phyloP scores from a whole-genome alignment of 352 stramenopile genomes.

The Saprolegnia diclina region DNA sequence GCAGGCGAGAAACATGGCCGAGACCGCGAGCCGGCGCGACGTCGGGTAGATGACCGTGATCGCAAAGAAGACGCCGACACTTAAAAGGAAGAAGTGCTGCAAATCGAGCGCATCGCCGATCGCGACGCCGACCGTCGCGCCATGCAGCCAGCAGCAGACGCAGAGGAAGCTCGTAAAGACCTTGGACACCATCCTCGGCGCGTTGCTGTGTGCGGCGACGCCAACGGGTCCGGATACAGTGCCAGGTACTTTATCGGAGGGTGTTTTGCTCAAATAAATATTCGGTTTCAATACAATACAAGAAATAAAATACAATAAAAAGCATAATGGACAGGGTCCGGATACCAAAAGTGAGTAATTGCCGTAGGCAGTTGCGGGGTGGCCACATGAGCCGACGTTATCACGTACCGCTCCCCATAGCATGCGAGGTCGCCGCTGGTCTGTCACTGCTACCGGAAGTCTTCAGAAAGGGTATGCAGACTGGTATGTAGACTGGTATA shows the following conservation, averaged over 20 bases:
- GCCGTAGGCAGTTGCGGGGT: too few species aligned
- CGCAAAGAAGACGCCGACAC: conserved; percentile 14
- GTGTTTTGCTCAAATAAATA: neutral
- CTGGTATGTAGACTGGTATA: too few species aligned
- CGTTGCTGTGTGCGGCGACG: neutral
- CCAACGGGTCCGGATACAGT: neutral
- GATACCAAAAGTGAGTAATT: too few species aligned
- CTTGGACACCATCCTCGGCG: conserved; percentile 9
- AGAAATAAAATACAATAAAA: neutral
- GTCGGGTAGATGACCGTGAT: conserved; percentile 24
- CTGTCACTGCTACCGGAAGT: too few species aligned
- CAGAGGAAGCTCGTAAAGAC: conserved; percentile 23
- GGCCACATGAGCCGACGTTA: too few species aligned
- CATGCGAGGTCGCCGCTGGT: too few species aligned
- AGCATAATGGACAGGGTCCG: too few species aligned
- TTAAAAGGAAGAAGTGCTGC: conserved; percentile 16
- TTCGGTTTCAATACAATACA: neutral
- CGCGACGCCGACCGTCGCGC: conserved; percentile 19
- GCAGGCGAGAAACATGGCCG: conserved; percentile 19
- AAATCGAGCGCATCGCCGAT: conserved; percentile 17
- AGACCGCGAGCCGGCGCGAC: conserved; percentile 17
- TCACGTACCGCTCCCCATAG: too few species aligned
- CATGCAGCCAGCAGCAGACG: conserved; percentile 25
- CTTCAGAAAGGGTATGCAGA: too few species aligned
- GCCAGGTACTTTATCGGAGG: neutral